Conservation (phyloP, 2,329 filamentous ascomycete genomes). For the Sclerotinia borealis region DNA sequence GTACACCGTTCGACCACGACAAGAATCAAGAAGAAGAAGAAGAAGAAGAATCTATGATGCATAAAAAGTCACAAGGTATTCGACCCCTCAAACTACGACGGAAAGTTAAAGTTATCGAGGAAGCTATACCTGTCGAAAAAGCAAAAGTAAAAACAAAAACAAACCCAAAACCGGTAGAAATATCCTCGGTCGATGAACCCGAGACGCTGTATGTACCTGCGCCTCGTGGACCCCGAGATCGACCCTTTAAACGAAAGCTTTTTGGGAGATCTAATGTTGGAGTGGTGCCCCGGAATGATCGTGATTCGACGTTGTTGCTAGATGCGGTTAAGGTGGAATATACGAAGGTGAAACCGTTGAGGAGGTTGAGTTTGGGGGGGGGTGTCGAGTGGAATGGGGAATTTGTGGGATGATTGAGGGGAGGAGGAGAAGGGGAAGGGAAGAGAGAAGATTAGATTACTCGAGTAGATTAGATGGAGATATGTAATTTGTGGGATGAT, state of each 20-base stretch:
- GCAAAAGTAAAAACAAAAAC: not conserved
- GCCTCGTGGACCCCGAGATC: not conserved
- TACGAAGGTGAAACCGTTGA: slow-evolving; percentile 9
- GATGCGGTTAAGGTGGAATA: not conserved
- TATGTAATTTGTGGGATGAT: no score
- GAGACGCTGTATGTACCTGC: not conserved
- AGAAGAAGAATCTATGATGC: slow-evolving; percentile 11
- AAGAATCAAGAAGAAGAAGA: slow-evolving; percentile 19
- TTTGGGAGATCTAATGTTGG: not conserved
- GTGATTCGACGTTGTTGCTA: slow-evolving; percentile 2
- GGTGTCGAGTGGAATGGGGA: slow-evolving; percentile 17
- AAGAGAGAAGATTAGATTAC: not conserved
- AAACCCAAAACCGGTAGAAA: not conserved
- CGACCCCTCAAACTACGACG: not conserved
- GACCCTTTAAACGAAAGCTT: not conserved
- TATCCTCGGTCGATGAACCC: not conserved
- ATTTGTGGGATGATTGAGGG: slow-evolving; percentile 17
- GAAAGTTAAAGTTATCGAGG: not conserved
- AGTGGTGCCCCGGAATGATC: not conserved
- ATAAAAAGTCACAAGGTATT: not conserved
- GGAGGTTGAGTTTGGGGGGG: slow-evolving; percentile 25
- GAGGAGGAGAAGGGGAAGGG: not conserved
- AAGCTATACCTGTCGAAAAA: not conserved
- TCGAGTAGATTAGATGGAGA: not conserved
- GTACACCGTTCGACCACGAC: slow-evolving; percentile 14